Base-by-base conservation (phyloP, 2,329 filamentous ascomycete genomes). In the Fusarium albidum region DNA sequence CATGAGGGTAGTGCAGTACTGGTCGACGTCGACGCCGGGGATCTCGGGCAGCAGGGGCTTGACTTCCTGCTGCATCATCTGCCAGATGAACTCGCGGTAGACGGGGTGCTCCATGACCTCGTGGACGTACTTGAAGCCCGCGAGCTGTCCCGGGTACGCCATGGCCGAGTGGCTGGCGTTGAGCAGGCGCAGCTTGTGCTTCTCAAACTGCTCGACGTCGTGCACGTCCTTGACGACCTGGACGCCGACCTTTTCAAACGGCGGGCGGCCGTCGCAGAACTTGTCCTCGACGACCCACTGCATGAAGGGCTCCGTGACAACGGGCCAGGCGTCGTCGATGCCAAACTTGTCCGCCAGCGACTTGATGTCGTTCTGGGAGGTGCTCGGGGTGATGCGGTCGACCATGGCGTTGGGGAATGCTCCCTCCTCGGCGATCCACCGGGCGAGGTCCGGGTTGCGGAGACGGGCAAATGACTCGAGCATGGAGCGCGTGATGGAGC, bases 331-430 rank as follows among this genome's bases (percentile, higher is more conserved):
- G 59, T 82, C 80, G 60, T 79, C 71, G 41, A 82, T 75, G 52
- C 73, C 77, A 45, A 81, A 81, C 28, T 68, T 57, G 8, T 76
- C 68, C 1, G 77, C 74, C 11, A 82, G 75, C 8, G 72, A 69
- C 38, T 58, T 63, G 57, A 79, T 82, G 68, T 82, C 80, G 49
- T 65, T 65, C 12, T 72, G 61, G 5, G 74, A 71, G 15, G 80
- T 82, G 67, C 78, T 77, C 10, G 80, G 80, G 1, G 80, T 82
- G 65, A 82, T 82, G 47, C 80, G 79, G 69, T 82, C 80, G 41
- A 82, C 80, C 80, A 82, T 82, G 65, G 76, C 71, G 71, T 82
- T 82, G 67, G 80, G 80, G 75, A 82, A 82, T 39, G 71, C 74
- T 44, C 75, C 80, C 56, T 80, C 47, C 55, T 77, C 69, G 25